Percentiles rank a stretch among this genome's conserved stretches.
These are phyloP conservation scores for Pseudogymnoascus sp. DNA, from an alignment of 2,329 filamentous ascomycete genomes.

Conservation along the genomic window DNA sequence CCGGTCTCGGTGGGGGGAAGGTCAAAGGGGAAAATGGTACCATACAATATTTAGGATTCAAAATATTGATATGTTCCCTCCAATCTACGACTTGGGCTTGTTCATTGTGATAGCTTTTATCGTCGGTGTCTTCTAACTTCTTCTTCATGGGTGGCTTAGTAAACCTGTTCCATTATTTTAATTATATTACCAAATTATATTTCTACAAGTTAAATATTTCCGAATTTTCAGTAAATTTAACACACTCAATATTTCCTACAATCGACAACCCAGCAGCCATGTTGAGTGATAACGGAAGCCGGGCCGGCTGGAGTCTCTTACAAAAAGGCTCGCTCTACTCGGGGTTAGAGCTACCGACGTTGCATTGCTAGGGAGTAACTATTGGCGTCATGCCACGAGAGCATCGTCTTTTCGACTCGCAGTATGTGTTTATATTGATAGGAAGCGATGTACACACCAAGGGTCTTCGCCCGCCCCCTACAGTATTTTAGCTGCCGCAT, in stretches of 20 bases:
- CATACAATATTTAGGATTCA: neutral
- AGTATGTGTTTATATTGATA: neutral
- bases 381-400: neutral
- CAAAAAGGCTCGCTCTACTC: neutral
- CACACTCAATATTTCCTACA: neutral
- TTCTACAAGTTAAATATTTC: neutral
- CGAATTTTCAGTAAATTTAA: neutral
- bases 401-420: neutral
- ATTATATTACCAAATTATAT: neutral
- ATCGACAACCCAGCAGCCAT: neutral
- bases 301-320: neutral
- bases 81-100: neutral
- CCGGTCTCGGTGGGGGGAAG: neutral
- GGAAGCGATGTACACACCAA: neutral
- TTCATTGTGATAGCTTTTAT: neutral
- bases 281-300: neutral
- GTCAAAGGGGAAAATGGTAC: neutral
- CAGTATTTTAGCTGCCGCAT: neutral
- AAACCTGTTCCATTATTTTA: neutral
- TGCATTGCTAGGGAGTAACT: neutral
- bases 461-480: neutral
- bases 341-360: neutral
- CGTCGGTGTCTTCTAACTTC: too few species aligned
- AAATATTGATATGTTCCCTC: neutral
- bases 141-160: too few species aligned